Base-by-base conservation (phyloP, 1,139 yeast genomes). In the Citeromyces hawaiiensis region DNA sequence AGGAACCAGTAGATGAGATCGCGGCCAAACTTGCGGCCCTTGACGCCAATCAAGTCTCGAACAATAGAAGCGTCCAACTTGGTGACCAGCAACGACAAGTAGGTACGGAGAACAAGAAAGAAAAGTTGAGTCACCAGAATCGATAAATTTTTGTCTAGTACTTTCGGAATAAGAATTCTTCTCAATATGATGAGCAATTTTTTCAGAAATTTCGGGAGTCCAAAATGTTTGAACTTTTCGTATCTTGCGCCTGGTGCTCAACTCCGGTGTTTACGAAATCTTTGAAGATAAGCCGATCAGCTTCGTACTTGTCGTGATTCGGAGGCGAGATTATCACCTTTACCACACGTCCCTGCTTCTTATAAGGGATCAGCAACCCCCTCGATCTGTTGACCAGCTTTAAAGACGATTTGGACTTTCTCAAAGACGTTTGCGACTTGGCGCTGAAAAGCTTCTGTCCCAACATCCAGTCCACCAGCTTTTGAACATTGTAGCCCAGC, bases 41-140 rank as follows among this genome's bases (percentile, higher is more conserved):
- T 76, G 13, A 87, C 88, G 29, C 88, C 82, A 50, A 88, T 86
- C 54, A 88, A 72, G 56, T 87, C 93, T 55, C 85, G 80, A 37
- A 87, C 96, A 40, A 88, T 82, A 54, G 83, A 91, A 52, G 96
- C 96, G 59, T 88, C 96, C 39, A 88, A 65, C 53, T 82, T 81
- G 4, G 97, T 94, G 36, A 88, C 87, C 43, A 87, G 63, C 43
- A 88, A 66, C 25, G 94, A 82, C 43, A 88, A 66, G 83, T 91
- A 88, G 1, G 97, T 88, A 59, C 97, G 69, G 47, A 86, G 66
- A 25, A 85, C 66, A 41, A 88, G 66, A 52, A 86, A 83, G 46
- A 76, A 66, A 41, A 93, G 76, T 52, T 88, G 96, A 6, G 86
- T 66, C 2, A 74, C 55, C 38, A 88, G 62, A 39, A 85, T 60